Percentiles rank a stretch among this genome's conserved stretches.
Evolutionary conservation across 768 basidiomycete species (phyloP).

Genomic region (Harrya chromipes): DNA sequence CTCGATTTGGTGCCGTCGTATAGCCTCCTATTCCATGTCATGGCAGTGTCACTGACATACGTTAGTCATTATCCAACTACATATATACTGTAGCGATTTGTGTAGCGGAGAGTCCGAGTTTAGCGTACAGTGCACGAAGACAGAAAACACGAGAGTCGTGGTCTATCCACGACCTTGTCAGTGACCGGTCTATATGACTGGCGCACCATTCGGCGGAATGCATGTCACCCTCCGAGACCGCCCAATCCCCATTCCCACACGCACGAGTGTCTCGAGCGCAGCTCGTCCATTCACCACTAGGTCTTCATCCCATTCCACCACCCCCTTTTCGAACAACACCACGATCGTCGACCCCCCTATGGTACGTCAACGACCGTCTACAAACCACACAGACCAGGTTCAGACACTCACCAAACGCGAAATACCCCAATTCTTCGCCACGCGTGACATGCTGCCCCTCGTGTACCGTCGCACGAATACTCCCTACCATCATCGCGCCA

Average conservation of each 20-base stretch:
- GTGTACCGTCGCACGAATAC: conserved; percentile 81
- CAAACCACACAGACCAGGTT: neutral
- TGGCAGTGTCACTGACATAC: neutral
- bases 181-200: no score
- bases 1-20: neutral
- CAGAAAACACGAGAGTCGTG: no score
- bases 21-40: conserved; percentile 3
- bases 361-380: neutral
- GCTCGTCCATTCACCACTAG: conserved; percentile 79
- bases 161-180: neutral
- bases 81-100: neutral
- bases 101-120: no score
- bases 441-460: conserved; percentile 79
- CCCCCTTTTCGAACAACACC: conserved; percentile 80
- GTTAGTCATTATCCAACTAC: neutral
- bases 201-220: conserved; percentile 4
- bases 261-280: conserved; percentile 85
- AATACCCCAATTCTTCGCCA: conserved; percentile 91
- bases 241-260: conserved; percentile 86
- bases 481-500: conserved; percentile 95
- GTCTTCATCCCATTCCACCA: conserved; percentile 90
- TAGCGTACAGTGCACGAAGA: no score
- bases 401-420: conserved; percentile 77
- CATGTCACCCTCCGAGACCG: conserved; percentile 19
- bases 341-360: conserved; percentile 92